phyloP scores from a whole-genome alignment of 495 filamentous ascomycete genomes.

The Penicillium coprophilum region DNA sequence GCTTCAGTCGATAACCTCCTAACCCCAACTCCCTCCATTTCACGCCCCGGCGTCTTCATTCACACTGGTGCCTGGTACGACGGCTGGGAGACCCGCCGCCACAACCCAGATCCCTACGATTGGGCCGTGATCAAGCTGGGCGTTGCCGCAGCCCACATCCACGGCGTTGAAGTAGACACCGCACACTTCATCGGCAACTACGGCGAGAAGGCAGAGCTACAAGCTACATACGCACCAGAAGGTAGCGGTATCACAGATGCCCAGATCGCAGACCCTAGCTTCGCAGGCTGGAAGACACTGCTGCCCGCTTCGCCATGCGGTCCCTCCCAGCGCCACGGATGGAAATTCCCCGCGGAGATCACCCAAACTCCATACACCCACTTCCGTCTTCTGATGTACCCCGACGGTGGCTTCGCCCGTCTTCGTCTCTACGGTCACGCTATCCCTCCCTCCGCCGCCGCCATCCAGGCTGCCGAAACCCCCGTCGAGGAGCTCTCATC shows the following conservation, averaged over 20 bases:
- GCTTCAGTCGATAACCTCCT: conserved; percentile 78
- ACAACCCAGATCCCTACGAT: conserved; percentile 77
- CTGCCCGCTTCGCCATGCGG: conserved; percentile 70
- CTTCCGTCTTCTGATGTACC: conserved; percentile 84
- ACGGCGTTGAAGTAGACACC: conserved; percentile 84
- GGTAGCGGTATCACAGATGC: conserved; percentile 51
- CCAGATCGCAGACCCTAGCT: conserved; percentile 58
- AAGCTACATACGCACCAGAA: conserved; percentile 62
- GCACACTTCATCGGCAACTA: conserved; percentile 87
- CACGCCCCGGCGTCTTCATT: conserved; percentile 78
- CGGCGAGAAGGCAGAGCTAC: conserved; percentile 77
- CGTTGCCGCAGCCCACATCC: conserved; percentile 70
- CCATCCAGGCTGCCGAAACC: neutral
- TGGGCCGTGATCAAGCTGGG: conserved; percentile 83
- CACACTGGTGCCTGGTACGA: conserved; percentile 91
- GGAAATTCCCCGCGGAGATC: conserved; percentile 59
- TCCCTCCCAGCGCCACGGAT: conserved; percentile 72
- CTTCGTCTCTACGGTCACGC: conserved; percentile 80
- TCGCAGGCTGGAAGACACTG: conserved; percentile 69
- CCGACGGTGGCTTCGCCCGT: conserved; percentile 89
- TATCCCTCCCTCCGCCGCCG: conserved; percentile 40
- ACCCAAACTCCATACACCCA: conserved; percentile 75
- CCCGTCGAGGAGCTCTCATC: conserved; percentile 81
- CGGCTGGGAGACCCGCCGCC: conserved; percentile 89
- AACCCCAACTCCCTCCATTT: conserved; percentile 71